Conservation (phyloP, 768 basidiomycete species). For the Leucogyrophana mollusca region DNA sequence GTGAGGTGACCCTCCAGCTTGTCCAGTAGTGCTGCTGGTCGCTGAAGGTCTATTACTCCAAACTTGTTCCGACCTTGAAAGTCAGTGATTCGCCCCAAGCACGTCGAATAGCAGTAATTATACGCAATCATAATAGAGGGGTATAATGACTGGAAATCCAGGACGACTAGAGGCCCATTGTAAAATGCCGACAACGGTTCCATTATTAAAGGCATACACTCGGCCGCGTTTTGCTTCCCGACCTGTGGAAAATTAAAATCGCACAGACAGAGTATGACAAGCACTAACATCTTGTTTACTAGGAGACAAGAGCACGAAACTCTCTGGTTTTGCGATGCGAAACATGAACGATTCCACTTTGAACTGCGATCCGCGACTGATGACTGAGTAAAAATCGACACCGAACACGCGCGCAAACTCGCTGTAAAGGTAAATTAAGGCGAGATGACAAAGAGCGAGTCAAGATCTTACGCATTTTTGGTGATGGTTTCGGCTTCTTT, state of each 20-base stretch:
- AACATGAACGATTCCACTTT: slow-evolving; percentile 99
- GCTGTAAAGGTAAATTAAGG: slow-evolving; percentile 38
- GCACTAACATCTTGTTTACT: slow-evolving; percentile 74
- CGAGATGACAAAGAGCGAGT: neutral
- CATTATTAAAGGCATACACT: slow-evolving; percentile 94
- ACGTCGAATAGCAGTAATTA: slow-evolving; percentile 97
- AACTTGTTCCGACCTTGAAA: slow-evolving; percentile 89
- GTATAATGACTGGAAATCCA: slow-evolving; percentile 96
- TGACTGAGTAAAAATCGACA: slow-evolving; percentile 94
- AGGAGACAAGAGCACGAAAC: slow-evolving; percentile 86
- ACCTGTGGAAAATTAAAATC: slow-evolving; percentile 53
- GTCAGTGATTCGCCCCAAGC: slow-evolving; percentile 82
- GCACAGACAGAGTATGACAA: neutral
- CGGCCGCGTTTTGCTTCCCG: slow-evolving; percentile 92
- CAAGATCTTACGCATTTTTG: slow-evolving; percentile 73
- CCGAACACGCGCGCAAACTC: slow-evolving; percentile 98
- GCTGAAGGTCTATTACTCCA: slow-evolving; percentile 74
- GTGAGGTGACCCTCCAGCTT: slow-evolving; percentile 75
- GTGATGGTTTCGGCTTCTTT: slow-evolving; percentile 80
- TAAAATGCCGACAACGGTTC: slow-evolving; percentile 94
- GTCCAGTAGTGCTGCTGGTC: slow-evolving; percentile 65
- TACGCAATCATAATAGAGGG: slow-evolving; percentile 99
- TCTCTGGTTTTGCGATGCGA: slow-evolving; percentile 94
- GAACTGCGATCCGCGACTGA: slow-evolving; percentile 94
- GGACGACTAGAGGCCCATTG: slow-evolving; percentile 85